Evolutionary conservation across 1,284 basidiomycete species (phyloP), one percentile per base, ranked within the genome.

Genomic region (Puccinia novopanici): DNA sequence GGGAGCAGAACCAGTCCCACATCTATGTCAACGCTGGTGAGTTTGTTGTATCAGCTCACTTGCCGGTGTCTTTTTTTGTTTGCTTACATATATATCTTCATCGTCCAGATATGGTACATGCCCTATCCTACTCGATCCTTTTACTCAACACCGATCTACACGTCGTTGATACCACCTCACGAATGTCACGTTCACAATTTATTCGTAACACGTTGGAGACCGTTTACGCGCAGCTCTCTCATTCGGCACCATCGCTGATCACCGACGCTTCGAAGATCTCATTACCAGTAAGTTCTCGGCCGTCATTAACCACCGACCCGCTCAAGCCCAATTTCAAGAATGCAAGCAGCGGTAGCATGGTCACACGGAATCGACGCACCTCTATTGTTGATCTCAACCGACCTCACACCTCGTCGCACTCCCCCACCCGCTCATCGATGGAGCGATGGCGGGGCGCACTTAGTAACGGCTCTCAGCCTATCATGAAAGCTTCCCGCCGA

Each of bases 131-230:
- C 84, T 97, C 96, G 0, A 89, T 99, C 71, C 88, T 99, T 0
- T 89, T 99, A 61, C 90, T 99, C 81, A 99, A 99, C 86, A 99
- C 96, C 34, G 96, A 99, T 86, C 89, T 99, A 24, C 95, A 99
- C 86, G 92, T 99, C 76, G 96, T 95, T 54, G 95, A 98, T 57
- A 88, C 97, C 42, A 87, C 90, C 5, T 91, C 89, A 34, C 91
- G 93, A 82, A 99, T 99, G 97, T 95, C 94, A 5, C 89, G 92
- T n/a, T 89, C 85, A 74, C 94, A 99, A 84, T 99, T 99, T 85
- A 91, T 98, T 3, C 90, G 91, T 59, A 98, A 99, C 86, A 96
- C 95, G 0, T 89, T 98, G 85, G 87, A 90, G 4, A 92, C 94
- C 0, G 92, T 98, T 81, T 92, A 91, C 83, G 90, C 89, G 24